Base-by-base conservation (phyloP, 1,139 yeast species). In the Candida gigantensis region DNA sequence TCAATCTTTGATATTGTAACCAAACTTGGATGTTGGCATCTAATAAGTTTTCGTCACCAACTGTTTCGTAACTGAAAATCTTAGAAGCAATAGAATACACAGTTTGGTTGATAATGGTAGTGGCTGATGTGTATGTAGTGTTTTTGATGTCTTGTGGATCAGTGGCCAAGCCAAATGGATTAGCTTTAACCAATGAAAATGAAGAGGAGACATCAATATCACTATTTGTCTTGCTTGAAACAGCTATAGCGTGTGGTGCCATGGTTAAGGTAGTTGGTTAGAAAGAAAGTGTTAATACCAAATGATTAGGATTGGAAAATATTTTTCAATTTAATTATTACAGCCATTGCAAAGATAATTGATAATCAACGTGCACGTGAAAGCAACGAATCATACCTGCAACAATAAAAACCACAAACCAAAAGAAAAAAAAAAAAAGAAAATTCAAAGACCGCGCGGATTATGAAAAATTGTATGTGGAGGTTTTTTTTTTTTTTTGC, bases 51-150 rank as follows among this genome's bases (percentile, higher is more conserved):
- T 76, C 71, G 33, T 79, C 76, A 10, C 85, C 84, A 27, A 84
- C 73, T 42, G 83, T 65, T 43, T 75, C 79, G 50, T 84, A 89
- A 42, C 84, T 76, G 62, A 89, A 89, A 37, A 89, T 71, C 49
- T 79, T 74, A 46, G 75, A 69, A 32, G 83, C 71, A 43, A 82
- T 62, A 24, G 84, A 66, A 57, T 83, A 86, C 26, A 84, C 64
- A 5, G 84, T 73, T 47, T 85, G 85, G 52, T 79, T 74, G 43
- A 86, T 74, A 31, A 85, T 65, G 35, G 79, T 70, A 48, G 72
- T 70, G n/a, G 86, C 79, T n/a, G 87, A 74, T 31, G 80, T 68
- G 52, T 81, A 78, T 32, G 63, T 67, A 11, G 76, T 61, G 24
- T 76, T 78, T 37, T 66, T 67, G 34, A 83, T 51, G 28, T 69